Base-by-base conservation (phyloP, 345 rosid species). In the Populus alba region DNA sequence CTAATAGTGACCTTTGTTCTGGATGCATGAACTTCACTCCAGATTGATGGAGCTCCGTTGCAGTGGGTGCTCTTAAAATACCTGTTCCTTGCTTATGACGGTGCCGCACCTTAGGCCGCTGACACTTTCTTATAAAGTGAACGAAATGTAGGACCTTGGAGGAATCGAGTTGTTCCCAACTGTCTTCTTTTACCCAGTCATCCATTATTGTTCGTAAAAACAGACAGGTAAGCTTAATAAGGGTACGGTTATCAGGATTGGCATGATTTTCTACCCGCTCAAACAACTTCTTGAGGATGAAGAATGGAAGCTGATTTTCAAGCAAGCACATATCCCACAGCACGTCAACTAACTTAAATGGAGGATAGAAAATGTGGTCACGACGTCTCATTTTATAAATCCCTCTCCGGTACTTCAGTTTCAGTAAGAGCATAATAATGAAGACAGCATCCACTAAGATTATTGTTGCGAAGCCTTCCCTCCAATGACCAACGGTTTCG, bases 381-480 rank as follows among this genome's bases (percentile, higher is more conserved):
- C 1, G 0, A 25, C 1, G 27, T 20, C 8, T 7, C 6, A 0
- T 31, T 31, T 25, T 1, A 25, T 25, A 25, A 25, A 25, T 25
- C n/a, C n/a, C n/a, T n/a, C n/a, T n/a, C n/a, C n/a, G n/a, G 27
- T 25, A 25, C 27, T 25, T 25, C 27, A 25, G 0, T 0, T 31
- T 57, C 65, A 75, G 37, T 11, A 77, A 57, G 35, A 57, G 13
- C 49, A 33, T 68, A 17, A 72, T 78, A 18, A 22, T 10, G 41
- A 78, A 78, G 35, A 53, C 17, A 15, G 76, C 33, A 72, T 78
- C 81, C 16, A 78, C 37, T 20, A 72, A 11, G 12, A 78, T 16
- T 4, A 78, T 72, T 23, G 25, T 67, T 37, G 22, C 68, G 43
- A 4, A 39, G 8, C 63, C 55, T 45, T 79, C 18, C 13, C 67